Percentiles rank a stretch among this genome's conserved stretches.
Evolutionary conservation across 1,139 yeast species (phyloP).

Genomic region (Magnusiomyces magnusii): DNA sequence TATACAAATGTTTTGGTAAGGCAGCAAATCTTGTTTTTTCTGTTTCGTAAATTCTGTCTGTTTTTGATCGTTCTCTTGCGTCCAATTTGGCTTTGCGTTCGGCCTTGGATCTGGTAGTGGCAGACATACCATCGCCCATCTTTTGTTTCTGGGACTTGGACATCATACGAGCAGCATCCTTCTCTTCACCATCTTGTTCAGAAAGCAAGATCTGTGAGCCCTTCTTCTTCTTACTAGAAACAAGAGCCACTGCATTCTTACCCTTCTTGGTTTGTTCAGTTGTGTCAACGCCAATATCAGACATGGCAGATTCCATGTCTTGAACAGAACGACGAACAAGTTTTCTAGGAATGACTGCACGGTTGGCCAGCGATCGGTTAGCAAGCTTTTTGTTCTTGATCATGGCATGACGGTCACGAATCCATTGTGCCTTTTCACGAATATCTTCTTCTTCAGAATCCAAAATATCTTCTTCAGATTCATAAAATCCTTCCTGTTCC

Average conservation of each 20-base stretch:
- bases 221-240: slow-evolving; percentile 29
- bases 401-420: slow-evolving; percentile 87
- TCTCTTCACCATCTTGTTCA: slow-evolving; percentile 32
- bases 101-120: slow-evolving; percentile 75
- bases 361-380: slow-evolving; percentile 81
- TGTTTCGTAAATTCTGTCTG: slow-evolving; percentile 92
- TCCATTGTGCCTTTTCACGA: slow-evolving; percentile 87
- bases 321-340: slow-evolving; percentile 66
- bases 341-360: slow-evolving; percentile 90
- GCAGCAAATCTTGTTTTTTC: slow-evolving; percentile 85
- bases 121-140: slow-evolving; percentile 76
- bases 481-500: slow-evolving; percentile 92
- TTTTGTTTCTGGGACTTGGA: slow-evolving; percentile 66
- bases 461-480: slow-evolving; percentile 53
- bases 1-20: slow-evolving; percentile 86
- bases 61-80: slow-evolving; percentile 89
- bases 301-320: slow-evolving; percentile 85
- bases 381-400: slow-evolving; percentile 86
- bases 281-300: slow-evolving; percentile 83
- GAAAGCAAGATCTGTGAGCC: slow-evolving; percentile 74
- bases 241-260: slow-evolving; percentile 34
- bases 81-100: slow-evolving; percentile 81
- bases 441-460: slow-evolving; percentile 63
- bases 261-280: slow-evolving; percentile 43
- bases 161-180: slow-evolving; percentile 36